Base-by-base conservation (phyloP, 2,329 filamentous ascomycete species). In the Ophioceras dolichostomum region DNA sequence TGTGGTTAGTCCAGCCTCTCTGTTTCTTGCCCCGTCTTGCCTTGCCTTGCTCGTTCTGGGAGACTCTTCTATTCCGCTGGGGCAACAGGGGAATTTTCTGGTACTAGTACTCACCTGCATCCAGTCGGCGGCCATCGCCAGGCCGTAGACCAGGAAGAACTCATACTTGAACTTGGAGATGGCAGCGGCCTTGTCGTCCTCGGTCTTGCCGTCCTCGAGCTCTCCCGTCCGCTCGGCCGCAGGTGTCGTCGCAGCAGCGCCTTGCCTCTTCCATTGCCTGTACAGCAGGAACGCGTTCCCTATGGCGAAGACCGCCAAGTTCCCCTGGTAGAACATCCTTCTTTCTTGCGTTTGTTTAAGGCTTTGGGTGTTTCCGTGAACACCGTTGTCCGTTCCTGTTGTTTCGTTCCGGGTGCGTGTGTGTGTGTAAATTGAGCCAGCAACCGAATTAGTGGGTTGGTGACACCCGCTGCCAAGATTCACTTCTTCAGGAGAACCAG, bases 81-180 rank as follows among this genome's bases (percentile, higher is more conserved):
- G n/a, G n/a, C n/a, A n/a, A n/a, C n/a, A n/a, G n/a, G n/a, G n/a
- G n/a, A n/a, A n/a, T n/a, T n/a, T n/a, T n/a, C n/a, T n/a, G n/a
- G n/a, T n/a, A n/a, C n/a, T n/a, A n/a, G n/a, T n/a, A 39, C 38
- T 36, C 41, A 55, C 54, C 43, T 57, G 54, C 14, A 57, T 36
- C 54, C 55, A 58, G 34, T 58, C 54, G 10, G 51, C 54, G 2
- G 50, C 54, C 7, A 55, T 51, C 0, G 55, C 54, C 5, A 58
- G 41, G 2, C 46, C 45, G 34, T 55, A 55, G 7, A 48, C 52
- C 3, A 46, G 30, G 39, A 48, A 48, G 40, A 46, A 51, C 12
- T 50, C 43, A 13, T 44, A 30, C 36, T 49, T 41, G 37, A 51
- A 51, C 26, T 21, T 33, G 31, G 31, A 33, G 17, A 18, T 10